Evolutionary conservation across 257 asterid species (phyloP), one percentile per base, ranked within the genome.

Genomic region (Petunia axillaris): DNA sequence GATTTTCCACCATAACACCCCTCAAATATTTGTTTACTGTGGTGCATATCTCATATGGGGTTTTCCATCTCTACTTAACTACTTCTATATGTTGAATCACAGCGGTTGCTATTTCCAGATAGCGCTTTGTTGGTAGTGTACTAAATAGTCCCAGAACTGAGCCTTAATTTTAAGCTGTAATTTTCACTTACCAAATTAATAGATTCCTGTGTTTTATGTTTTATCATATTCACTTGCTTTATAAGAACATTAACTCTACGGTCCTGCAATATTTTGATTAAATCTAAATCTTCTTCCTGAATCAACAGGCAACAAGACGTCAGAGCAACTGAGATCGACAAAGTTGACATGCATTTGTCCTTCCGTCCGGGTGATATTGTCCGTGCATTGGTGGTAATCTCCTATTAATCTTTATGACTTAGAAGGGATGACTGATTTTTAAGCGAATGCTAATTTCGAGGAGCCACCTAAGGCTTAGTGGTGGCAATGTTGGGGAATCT

Each of bases 251-350:
- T 25, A 48, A 35, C 50, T 68, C 74, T 11, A 54, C 11, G 7
- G 48, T 64, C 76, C 81, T 50, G 64, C 76, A 78, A 78, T 40
- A 64, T 68, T 35, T 79, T 50, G 65, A 63, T n/a, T 44, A 78
- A 57, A 64, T 79, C 62, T 54, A 10, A 79, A 70, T 15, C 41
- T 77, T 67, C 13, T 54, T 76, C 84, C 25, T 60, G 79, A 79
- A 75, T 39, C 59, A 68, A 54, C 95, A 95, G 99, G 93, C 98
- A 95, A 83, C 97, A 93, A 85, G 98, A 95, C 88, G 98, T 95
- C 41, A 88, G 99, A 87, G 97, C 97, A 48, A 93, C 98, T 50
- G 99, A 95, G 92, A 92, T 93, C 81, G 99, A 95, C 88, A 95
- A 95, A 90, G 97, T 93, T 1, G 97, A 95, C 75, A 92, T 95